phyloP scores from a whole-genome alignment of 2,329 filamentous ascomycete species.

The Clonostachys solani region DNA sequence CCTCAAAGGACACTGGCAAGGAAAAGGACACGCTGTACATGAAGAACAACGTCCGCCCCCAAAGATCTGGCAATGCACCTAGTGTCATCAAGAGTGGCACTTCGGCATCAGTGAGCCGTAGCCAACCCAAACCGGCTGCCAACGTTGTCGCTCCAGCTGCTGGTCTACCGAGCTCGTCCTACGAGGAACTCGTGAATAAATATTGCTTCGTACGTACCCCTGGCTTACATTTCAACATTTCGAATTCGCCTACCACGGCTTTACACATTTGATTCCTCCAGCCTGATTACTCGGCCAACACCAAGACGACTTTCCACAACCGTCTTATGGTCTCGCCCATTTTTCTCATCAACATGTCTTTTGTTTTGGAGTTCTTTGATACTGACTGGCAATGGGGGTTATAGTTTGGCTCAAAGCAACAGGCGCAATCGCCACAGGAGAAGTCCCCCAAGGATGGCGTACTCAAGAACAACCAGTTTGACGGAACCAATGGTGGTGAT shows the following conservation, averaged over 20 bases:
- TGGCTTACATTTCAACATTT: conserved; percentile 21
- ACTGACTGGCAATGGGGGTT: conserved; percentile 29
- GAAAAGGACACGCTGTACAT: conserved; percentile 54
- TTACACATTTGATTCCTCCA: conserved; percentile 6
- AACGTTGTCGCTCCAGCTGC: conserved; percentile 46
- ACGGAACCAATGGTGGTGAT: background rate
- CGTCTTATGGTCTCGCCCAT: background rate
- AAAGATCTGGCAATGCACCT: conserved; percentile 7
- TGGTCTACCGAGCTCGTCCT: conserved; percentile 77
- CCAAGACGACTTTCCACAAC: conserved; percentile 4
- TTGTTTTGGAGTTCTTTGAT: too few relatives aligned
- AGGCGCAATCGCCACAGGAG: conserved; percentile 30
- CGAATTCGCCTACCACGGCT: conserved; percentile 8
- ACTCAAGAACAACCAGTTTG: conserved; percentile 13
- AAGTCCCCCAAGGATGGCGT: conserved; percentile 38
- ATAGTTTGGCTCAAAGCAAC: conserved; percentile 60
- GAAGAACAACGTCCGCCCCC: conserved; percentile 37
- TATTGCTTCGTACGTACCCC: conserved; percentile 97
- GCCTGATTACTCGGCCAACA: conserved; percentile 13
- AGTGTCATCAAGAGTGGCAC: conserved; percentile 16
- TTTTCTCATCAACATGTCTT: conserved; percentile 3
- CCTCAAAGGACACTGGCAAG: conserved; percentile 57
- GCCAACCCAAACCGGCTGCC: conserved; percentile 11
- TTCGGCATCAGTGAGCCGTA: background rate
- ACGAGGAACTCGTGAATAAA: conserved; percentile 96